Evolutionary conservation across 441 rosid species (phyloP).

Genomic region (Biscutella laevigata): DNA sequence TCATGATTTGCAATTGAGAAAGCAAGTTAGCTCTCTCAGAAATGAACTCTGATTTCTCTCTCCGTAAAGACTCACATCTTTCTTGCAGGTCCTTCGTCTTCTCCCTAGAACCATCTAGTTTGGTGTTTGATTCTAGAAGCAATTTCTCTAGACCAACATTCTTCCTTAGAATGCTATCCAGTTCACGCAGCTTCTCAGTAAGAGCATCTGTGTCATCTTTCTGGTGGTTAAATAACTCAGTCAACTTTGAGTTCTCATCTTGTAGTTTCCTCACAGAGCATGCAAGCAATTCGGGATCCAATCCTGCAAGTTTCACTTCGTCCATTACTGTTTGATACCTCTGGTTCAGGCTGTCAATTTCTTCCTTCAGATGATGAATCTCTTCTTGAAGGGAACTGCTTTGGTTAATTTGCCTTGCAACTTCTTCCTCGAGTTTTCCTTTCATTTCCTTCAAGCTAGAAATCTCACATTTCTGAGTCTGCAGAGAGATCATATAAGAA

Average conservation of each 20-base stretch:
- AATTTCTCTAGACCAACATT: slow-evolving; percentile 48
- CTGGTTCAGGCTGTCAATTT: slow-evolving; percentile 32
- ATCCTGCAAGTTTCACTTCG: slow-evolving; percentile 44
- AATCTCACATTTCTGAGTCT: slow-evolving; percentile 40
- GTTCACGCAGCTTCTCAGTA: slow-evolving; percentile 37
- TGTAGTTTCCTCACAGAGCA: slow-evolving; percentile 49
- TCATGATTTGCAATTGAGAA: slow-evolving; percentile 73
- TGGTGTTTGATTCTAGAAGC: slow-evolving; percentile 44
- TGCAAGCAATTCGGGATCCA: slow-evolving; percentile 39
- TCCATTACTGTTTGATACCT: slow-evolving; percentile 42
- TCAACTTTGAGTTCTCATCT: slow-evolving; percentile 49
- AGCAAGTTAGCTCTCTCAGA: slow-evolving; percentile 58
- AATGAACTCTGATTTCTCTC: slow-evolving; percentile 47
- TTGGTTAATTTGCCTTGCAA: slow-evolving; percentile 31
- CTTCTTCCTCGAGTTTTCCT: slow-evolving; percentile 49
- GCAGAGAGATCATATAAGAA: slow-evolving; percentile 42
- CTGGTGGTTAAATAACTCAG: slow-evolving; percentile 34
- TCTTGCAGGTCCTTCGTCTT: slow-evolving; percentile 46
- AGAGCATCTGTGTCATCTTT: slow-evolving; percentile 42
- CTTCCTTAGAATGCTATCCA: slow-evolving; percentile 44
- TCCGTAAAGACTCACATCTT: slow-evolving; percentile 54
- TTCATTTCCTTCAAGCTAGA: slow-evolving; percentile 46
- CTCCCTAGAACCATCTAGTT: slow-evolving; percentile 46
- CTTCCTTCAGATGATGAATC: slow-evolving; percentile 42
- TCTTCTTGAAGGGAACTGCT: slow-evolving; percentile 43